These are phyloP conservation scores for Pythium apleroticum DNA, from an alignment of 352 stramenopile species.

Conservation along the genomic window DNA sequence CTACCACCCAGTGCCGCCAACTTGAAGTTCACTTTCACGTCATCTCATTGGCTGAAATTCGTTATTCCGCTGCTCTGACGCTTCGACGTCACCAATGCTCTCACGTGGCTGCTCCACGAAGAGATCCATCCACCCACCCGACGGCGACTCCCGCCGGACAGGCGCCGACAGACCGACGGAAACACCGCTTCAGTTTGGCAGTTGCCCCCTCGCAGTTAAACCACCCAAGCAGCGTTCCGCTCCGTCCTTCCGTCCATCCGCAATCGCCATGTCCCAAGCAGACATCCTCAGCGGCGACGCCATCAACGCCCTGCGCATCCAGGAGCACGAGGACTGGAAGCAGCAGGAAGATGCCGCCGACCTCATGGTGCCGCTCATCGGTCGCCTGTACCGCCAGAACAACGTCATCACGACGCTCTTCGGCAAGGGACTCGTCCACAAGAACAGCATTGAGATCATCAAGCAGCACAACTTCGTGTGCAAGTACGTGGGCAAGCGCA, in stretches of 20 bases:
- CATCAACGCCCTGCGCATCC: conserved; percentile 53
- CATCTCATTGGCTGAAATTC: conserved; percentile 19
- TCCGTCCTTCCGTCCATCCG: not conserved
- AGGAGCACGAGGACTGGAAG: conserved; percentile 79
- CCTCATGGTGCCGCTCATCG: conserved; percentile 83
- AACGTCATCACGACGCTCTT: conserved; percentile 86
- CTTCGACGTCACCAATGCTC: conserved; percentile 13
- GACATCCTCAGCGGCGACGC: conserved; percentile 38
- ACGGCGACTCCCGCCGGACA: conserved; percentile 3
- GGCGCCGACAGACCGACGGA: conserved; percentile 14
- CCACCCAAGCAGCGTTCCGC: conserved; percentile 9
- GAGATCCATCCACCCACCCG: conserved; percentile 9
- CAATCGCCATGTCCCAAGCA: conserved; percentile 29
- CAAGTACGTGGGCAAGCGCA: conserved; percentile 82
- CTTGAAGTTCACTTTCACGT: conserved; percentile 19
- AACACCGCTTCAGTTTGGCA: conserved; percentile 20
- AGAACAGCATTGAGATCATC: conserved; percentile 85
- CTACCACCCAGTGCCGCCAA: not conserved
- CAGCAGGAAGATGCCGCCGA: conserved; percentile 77
- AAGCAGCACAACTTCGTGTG: conserved; percentile 82
- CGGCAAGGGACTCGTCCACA: conserved; percentile 82
- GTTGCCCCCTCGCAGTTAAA: conserved; percentile 13
- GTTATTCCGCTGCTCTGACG: conserved; percentile 9
- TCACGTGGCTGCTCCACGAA: not conserved
- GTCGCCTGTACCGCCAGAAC: conserved; percentile 76